Evolutionary conservation across 106 monocot species (phyloP).

Genomic region (Cymbidium sinense): DNA sequence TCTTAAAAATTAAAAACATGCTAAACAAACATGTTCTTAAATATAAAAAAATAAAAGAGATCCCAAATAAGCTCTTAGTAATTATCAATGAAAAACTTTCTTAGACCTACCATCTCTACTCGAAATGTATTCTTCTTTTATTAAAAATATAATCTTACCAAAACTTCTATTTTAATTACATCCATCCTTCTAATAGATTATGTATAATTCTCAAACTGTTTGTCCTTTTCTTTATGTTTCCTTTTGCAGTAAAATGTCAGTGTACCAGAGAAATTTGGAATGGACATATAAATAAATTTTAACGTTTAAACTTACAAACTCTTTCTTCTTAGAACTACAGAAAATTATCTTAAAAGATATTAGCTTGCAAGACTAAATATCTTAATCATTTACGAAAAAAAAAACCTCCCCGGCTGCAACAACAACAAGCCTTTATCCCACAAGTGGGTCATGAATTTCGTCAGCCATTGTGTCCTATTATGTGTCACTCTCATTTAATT

Average conservation of each 20-base stretch:
- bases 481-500: too few species aligned
- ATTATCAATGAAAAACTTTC: background rate
- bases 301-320: background rate
- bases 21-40: too few species aligned
- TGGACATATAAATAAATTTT: background rate
- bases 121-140: background rate
- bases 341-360: background rate
- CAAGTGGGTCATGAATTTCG: too few species aligned
- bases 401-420: background rate
- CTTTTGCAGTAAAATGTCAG: background rate
- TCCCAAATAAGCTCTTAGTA: background rate
- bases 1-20: too few species aligned
- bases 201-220: background rate
- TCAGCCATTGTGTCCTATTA: too few species aligned
- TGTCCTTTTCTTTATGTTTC: background rate
- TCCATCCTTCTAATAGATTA: background rate
- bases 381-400: background rate
- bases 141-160: background rate
- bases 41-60: too few species aligned
- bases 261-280: background rate
- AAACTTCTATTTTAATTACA: background rate
- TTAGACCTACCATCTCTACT: background rate
- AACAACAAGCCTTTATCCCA: too few species aligned
- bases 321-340: background rate
- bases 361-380: background rate